Evolutionary conservation across 768 basidiomycete genomes (phyloP), one percentile per base, ranked within the genome.

Genomic region (Mycena leptocephala): DNA sequence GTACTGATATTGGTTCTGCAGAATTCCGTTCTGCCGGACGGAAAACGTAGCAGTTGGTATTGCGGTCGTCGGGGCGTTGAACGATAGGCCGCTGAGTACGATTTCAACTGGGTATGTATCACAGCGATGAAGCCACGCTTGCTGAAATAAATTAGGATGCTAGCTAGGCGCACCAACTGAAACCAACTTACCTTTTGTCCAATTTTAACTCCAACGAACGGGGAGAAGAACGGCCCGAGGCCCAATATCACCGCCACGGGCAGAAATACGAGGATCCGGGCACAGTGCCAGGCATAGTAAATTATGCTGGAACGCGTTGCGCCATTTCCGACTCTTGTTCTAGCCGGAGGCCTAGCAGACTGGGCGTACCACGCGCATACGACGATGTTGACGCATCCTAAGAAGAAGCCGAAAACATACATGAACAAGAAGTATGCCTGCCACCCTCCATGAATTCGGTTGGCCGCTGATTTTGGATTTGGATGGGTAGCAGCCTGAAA

Each of bases 151-250:
- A 3, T 20, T 20, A 35, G 13, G 61, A 35, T 32, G 33, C 18
- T 22, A 3, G n/a, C 26, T n/a, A n/a, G 9, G 26, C 20, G 6
- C 16, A 4, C 18, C 11, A 53, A 41, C 6, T 41, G 14, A 24
- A 48, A n/a, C 9, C 28, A 26, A 13, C 53, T 41, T 26, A 58
- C 71, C 70, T 35, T 5, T 43, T 67, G 75, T 3, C 39, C 39
- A 3, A 59, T 8, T 16, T 59, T 72, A 0, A 59, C 18, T 24
- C 61, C 70, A 14, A 67, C 20, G 4, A 59, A 18, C 7, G 75
- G 75, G 10, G 69, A 63, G 55, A 76, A 71, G 48, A 76, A 76
- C 20, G 75, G 75, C 1, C 70, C 75, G 3, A 76, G 56, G 20
- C 53, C 51, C 68, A 76, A 35, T 10, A 76, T 30, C 2, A 76